Base-by-base conservation (phyloP, 371 early-diverging fungal genomes). In the Actinomortierella wolfii region DNA sequence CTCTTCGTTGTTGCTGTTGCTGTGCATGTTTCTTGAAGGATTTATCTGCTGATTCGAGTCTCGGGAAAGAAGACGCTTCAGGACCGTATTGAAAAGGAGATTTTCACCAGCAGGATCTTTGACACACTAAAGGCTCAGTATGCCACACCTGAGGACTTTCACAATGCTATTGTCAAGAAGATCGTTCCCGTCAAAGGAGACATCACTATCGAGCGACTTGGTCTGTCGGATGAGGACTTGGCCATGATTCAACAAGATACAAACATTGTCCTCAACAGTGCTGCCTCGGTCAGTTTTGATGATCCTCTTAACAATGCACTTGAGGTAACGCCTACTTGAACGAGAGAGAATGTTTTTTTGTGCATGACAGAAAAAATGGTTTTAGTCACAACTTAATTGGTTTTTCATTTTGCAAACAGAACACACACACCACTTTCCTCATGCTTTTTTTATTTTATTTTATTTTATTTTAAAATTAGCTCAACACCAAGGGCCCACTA, bases 201-300 rank as follows among this genome's bases (percentile, higher is more conserved):
- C 42, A 67, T 87, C 2, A 76, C 81, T 0, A 51, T 78, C 11
- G 78, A 79, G 7, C 70, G 62, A 7, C 67, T 87, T 17, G 88
- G 83, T 0, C 64, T 87, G 11, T 75, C 82, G 6, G 77, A 76
- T 9, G 46, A 65, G 2, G 82, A 85, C 64, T 54, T 78, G 18
- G 69, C 65, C 13, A 64, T 77, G 48, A 51, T 87, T 13, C 71
- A 68, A 7, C 76, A 71, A 9, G 62, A 87, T 41, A 67, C 76
- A 1, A 79, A 79, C 44, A 50, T 84, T 13, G 76, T 87, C 18
- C 76, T 83, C 42, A 82, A 87, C 50, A 84, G 88, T 61, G 86
- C 84, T 28, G 88, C 79, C 18, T 80, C 76, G 23, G 78, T 83
- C 20, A 85, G 84, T 54, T 82, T 83, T 44, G 81, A 79, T 50